Evolutionary conservation across 352 stramenopile species (phyloP).

Genomic region (Poterioochromonas sp.): DNA sequence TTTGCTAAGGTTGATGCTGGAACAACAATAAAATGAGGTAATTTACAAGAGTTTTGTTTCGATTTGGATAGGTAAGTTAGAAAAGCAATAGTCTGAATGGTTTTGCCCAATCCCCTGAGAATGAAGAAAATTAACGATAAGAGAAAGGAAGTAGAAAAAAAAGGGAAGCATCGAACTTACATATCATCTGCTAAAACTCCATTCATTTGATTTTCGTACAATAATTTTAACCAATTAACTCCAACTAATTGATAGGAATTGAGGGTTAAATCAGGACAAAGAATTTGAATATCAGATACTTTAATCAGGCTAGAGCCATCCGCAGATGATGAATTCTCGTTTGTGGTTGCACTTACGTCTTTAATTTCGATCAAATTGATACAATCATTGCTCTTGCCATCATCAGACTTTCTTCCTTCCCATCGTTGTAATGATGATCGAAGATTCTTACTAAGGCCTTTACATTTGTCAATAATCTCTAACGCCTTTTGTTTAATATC

Average conservation of each 20-base stretch:
- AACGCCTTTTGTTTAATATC: background rate
- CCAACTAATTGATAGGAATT: constrained; percentile 72
- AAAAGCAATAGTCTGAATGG: constrained; percentile 94
- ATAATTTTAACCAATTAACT: constrained; percentile 91
- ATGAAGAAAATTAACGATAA: constrained; percentile 23
- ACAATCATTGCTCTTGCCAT: too few relatives aligned
- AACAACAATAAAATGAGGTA: constrained; percentile 79
- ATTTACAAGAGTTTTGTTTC: background rate
- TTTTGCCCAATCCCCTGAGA: constrained; percentile 61
- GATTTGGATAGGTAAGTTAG: constrained; percentile 60
- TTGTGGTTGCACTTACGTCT: too few relatives aligned
- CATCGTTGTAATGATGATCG: background rate
- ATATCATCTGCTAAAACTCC: constrained; percentile 86
- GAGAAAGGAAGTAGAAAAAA: too few relatives aligned
- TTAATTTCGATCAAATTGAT: background rate
- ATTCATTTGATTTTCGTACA: constrained; percentile 82
- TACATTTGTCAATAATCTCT: background rate
- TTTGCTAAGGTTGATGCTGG: constrained; percentile 80
- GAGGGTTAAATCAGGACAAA: constrained; percentile 51
- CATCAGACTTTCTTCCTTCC: background rate
- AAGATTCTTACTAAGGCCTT: background rate
- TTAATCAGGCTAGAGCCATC: too few relatives aligned
- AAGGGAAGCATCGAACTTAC: too few relatives aligned
- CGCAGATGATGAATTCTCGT: too few relatives aligned
- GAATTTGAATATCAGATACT: constrained; percentile 25